Conservation (phyloP, 768 basidiomycete genomes). For the Lactarius vividus region DNA sequence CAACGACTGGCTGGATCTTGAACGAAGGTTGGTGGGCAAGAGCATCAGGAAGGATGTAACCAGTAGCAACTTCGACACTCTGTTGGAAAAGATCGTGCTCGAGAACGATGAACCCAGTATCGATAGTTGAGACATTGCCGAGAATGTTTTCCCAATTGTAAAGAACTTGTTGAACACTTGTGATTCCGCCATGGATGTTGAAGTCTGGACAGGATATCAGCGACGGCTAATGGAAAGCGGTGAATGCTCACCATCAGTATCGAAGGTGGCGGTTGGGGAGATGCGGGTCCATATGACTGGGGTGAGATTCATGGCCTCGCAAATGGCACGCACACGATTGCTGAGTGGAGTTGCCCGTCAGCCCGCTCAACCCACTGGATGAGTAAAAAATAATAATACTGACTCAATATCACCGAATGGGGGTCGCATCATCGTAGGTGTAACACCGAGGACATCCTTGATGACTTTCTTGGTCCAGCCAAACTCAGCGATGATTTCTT, state of each 20-base stretch:
- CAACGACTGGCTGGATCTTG: slow-evolving; percentile 67
- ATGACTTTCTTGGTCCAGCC: slow-evolving; percentile 87
- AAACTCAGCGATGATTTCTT: slow-evolving; percentile 82
- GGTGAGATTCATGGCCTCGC: slow-evolving; percentile 74
- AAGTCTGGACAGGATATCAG: slow-evolving; percentile 52
- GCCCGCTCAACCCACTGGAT: not conserved
- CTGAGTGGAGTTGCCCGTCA: slow-evolving; percentile 37
- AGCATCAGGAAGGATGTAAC: slow-evolving; percentile 82
- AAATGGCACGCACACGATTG: slow-evolving; percentile 84
- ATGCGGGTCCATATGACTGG: slow-evolving; percentile 85
- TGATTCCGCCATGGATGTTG: slow-evolving; percentile 67
- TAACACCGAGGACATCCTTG: slow-evolving; percentile 74
- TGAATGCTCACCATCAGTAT: slow-evolving; percentile 54
- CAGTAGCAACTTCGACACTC: slow-evolving; percentile 79
- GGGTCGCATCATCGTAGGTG: slow-evolving; percentile 77
- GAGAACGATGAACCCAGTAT: slow-evolving; percentile 84
- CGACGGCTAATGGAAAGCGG: slow-evolving; percentile 3
- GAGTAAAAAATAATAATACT: slow-evolving; percentile 33
- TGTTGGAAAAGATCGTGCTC: slow-evolving; percentile 87
- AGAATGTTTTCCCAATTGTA: slow-evolving; percentile 75
- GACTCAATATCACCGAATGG: slow-evolving; percentile 81
- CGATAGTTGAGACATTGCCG: slow-evolving; percentile 51
- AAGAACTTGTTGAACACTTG: slow-evolving; percentile 56
- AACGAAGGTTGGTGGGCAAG: slow-evolving; percentile 62
- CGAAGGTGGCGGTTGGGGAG: slow-evolving; percentile 58